Evolutionary conservation across 495 filamentous ascomycete genomes (phyloP), one percentile per base, ranked within the genome.

Genomic region (Baudoinia panamericana): DNA sequence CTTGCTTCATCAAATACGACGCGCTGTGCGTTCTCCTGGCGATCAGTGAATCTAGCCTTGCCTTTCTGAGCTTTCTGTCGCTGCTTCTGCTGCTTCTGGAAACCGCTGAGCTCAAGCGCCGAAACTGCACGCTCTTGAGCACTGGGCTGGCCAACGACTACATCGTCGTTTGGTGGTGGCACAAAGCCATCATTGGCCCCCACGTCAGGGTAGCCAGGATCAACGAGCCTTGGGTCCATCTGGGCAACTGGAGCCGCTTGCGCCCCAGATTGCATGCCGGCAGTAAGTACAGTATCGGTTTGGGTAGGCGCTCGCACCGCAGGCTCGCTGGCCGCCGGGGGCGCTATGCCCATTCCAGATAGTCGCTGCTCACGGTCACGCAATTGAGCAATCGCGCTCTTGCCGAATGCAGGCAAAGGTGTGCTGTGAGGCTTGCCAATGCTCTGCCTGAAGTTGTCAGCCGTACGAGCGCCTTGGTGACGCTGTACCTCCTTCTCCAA

Each of bases 31-130:
- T 55, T 46, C 3, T 44, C 28, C 39, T 70, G 65, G 7, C 36
- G 54, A 49, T 69, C 67, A 12, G 63, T 40, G 11, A 69, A 56
- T 2, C 27, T 22, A 18, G 49, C 43, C 24, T 47, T 39, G 18
- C 46, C 44, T 30, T 47, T 47, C 18, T 36, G 50, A 20, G 59
- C 54, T 20, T 57, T 53, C 39, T 56, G 57, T 24, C 55, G 52
- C 20, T 52, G 46, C 30, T 40, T 30, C 26, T 55, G 17, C 33
- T 35, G 8, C 17, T 29, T 28, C 38, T 42, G 23, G 30, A 54
- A 33, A 30, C 37, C 21, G 28, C 13, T 8, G 1, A 45, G 17
- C 16, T 22, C 27, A 7, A 45, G 15, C 4, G 28, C 25, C n/a
- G 25, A 43, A 3, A 4, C 19, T 11, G n/a, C 45, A 8, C 15